These are phyloP conservation scores for Beauveria rudraprayagi DNA, from an alignment of 2,329 filamentous ascomycete species.

Conservation along the genomic window DNA sequence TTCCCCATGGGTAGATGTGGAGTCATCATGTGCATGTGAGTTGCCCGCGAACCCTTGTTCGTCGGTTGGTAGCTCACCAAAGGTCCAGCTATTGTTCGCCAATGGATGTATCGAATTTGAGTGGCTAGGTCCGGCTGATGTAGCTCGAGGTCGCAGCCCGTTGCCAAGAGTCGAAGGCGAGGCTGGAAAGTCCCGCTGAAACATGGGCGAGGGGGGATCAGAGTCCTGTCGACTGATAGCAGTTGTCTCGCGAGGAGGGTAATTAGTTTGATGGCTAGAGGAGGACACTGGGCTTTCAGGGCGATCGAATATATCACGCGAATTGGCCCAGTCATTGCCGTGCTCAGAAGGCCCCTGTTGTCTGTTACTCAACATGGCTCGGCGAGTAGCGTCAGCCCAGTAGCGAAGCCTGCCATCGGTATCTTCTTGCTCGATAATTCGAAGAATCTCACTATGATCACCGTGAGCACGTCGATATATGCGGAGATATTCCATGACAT, in stretches of 20 bases:
- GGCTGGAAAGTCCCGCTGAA: neutral
- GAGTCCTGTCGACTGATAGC: neutral
- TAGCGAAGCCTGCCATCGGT: slow-evolving; percentile 50
- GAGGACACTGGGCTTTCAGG: slow-evolving; percentile 10
- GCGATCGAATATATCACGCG: slow-evolving; percentile 3
- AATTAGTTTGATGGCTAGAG: neutral
- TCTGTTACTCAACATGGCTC: neutral
- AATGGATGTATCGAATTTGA: slow-evolving; percentile 40
- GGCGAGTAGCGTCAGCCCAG: slow-evolving; percentile 47
- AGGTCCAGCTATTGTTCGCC: slow-evolving; percentile 55
- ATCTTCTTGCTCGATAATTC: slow-evolving; percentile 53
- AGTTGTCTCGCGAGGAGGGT: neutral
- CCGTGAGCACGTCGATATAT: slow-evolving; percentile 54
- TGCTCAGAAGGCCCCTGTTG: neutral
- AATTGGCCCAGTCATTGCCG: neutral
- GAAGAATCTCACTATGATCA: slow-evolving; percentile 49
- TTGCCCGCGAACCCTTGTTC: neutral
- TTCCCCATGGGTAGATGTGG: neutral
- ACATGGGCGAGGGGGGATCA: neutral
- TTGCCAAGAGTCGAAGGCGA: slow-evolving; percentile 9
- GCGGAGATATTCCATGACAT: slow-evolving; percentile 32
- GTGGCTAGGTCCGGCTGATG: slow-evolving; percentile 47
- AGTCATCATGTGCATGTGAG: neutral
- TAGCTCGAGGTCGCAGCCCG: slow-evolving; percentile 38
- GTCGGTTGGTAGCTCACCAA: slow-evolving; percentile 32